Evolutionary conservation across 2,329 filamentous ascomycete genomes (phyloP), one percentile per base, ranked within the genome.

Genomic region (Calonectria henricotiae): DNA sequence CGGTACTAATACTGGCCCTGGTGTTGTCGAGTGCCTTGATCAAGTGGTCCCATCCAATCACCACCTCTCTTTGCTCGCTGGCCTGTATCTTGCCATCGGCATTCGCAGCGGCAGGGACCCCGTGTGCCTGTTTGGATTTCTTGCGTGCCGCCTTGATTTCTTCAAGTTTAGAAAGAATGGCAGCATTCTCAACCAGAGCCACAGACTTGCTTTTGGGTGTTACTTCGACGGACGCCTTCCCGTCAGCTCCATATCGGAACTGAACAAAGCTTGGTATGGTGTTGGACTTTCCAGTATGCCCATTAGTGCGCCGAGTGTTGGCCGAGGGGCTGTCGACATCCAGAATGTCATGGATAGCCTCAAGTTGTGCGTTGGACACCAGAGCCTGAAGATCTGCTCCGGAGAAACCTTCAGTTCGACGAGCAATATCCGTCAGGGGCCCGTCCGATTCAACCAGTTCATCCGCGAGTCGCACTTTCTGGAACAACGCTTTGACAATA

Each of bases 331-430:
- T 92, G 90, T 65, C 90, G 5, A 80, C 77, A 51, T 83, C 92
- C 0, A 99, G 89, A 2, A 97, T 91, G 75, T 98, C 95, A 80
- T 99, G 96, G 73, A 99, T 98, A 32, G 96, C 96, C 84, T 98
- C 96, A 6, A 99, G 88, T 80, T 99, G 96, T 0, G 96, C 95
- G 75, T 99, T 99, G 77, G 97, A 98, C 49, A 98, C 91, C 7
- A 99, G 89, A 0, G 96, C 96, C 81, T 99, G 96, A 4, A 99
- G 86, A 83, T 99, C 96, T 1, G 96, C 96, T 13, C 96, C 96
- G 0, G 94, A 96, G 81, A 97, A 98, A 11, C 96, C 96, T 69
- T 96, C 93, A 0, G 96, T 98, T 17, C 90, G 87, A 17, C 85
- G 86, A 0, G 95, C 96, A 27, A 99, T 89, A 71, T 95, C 93